Base-by-base conservation (phyloP, 495 filamentous ascomycete species). In the Penicillium flavigenum region DNA sequence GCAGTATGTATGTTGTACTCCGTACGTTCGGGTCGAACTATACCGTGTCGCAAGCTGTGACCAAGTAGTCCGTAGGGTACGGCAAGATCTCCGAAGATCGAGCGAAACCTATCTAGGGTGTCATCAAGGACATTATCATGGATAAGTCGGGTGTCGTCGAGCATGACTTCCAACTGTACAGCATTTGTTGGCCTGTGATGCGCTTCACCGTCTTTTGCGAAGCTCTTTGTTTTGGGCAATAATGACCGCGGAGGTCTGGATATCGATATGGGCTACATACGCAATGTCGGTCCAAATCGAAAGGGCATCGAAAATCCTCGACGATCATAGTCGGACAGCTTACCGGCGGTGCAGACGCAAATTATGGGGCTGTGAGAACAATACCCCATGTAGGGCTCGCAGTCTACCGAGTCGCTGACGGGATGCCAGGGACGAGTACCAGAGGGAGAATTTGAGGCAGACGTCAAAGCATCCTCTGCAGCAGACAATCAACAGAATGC, bases 131-230 rank as follows among this genome's bases (percentile, higher is more conserved):
- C 20, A 55, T 47, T 14, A 22, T 20, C 10, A 24, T n/a, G 32
- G 53, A 55, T 55, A 27, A 39, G 12, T 29, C 44, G 43, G 43
- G 34, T 5, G 32, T 55, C 32, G 20, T 20, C 26, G 9, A 39
- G 36, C 36, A 39, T 34, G 31, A 14, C 36, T 39, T 39, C 36
- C n/a, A 8, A 7, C 19, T 54, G 41, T 54, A 34, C 17, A 11
- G 27, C 31, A 31, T 36, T 54, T 9, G 48, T 63, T 61, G 58
- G 59, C 51, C 43, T 59, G 56, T 59, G 47, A 32, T 17, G 14
- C 19, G 11, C 24, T 59, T 66, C 66, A 69, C 66, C 66, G 66
- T 69, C 66, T 69, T 67, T 69, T 69, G 54, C 42, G 51, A 47
- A 32, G 38, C 38, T 27, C 34, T 20, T 50, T 48, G 24, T 54